These are phyloP conservation scores for Paramecium pentaurelia DNA, from an alignment of 73 alveolate species.

Conservation along the genomic window DNA sequence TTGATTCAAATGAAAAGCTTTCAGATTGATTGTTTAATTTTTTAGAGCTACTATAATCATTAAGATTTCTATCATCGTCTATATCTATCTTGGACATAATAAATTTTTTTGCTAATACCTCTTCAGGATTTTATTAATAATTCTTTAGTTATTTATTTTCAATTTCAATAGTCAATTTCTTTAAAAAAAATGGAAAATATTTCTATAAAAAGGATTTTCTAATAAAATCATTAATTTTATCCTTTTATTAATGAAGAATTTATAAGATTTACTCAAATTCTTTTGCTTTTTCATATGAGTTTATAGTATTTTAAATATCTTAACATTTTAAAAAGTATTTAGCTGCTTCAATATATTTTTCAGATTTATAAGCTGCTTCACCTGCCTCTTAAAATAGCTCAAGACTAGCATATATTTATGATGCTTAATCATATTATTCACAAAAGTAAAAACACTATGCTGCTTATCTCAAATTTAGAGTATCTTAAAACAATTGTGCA, in stretches of 20 bases:
- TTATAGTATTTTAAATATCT: constrained; percentile 58
- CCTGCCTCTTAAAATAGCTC: constrained; percentile 74
- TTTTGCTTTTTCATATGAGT: background rate
- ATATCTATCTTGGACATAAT: constrained; percentile 46
- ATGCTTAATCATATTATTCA: constrained; percentile 64
- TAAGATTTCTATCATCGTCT: constrained; percentile 41
- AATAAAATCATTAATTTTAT: constrained; percentile 64
- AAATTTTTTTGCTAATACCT: constrained; percentile 35
- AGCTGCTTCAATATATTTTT: constrained; percentile 58
- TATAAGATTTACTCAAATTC: constrained; percentile 61
- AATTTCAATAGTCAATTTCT: constrained; percentile 16
- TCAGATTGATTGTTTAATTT: background rate
- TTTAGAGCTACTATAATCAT: background rate
- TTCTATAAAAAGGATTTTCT: constrained; percentile 60
- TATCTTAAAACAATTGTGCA: constrained; percentile 64
- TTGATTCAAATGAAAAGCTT: too few relatives aligned
- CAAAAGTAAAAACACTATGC: constrained; percentile 78
- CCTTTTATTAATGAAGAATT: constrained; percentile 68
- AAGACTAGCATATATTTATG: constrained; percentile 50
- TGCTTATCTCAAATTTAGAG: constrained; percentile 66
- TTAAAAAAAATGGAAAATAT: constrained; percentile 79
- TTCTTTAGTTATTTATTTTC: background rate
- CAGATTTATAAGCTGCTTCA: constrained; percentile 58
- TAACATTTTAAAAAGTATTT: constrained; percentile 24
- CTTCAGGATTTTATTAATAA: background rate